phyloP scores from a whole-genome alignment of 2,329 filamentous ascomycete species.

The Ceratocystis cacaofunesta region DNA sequence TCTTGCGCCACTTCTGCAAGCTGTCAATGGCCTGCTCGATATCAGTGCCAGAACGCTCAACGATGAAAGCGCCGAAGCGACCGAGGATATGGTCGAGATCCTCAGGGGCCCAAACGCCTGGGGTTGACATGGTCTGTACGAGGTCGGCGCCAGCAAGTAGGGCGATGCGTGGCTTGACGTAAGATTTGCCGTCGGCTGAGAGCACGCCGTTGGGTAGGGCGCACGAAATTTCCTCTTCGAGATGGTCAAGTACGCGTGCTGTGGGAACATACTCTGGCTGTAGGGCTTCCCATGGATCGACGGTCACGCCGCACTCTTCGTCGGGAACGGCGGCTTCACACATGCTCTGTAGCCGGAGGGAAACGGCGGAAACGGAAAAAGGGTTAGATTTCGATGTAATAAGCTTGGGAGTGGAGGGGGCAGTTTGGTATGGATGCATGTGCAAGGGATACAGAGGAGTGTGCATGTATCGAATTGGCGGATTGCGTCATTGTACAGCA shows the following conservation, averaged over 20 bases:
- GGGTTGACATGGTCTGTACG: slow-evolving; percentile 57
- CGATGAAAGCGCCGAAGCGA: slow-evolving; percentile 67
- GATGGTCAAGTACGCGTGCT: slow-evolving; percentile 78
- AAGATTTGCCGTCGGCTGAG: slow-evolving; percentile 49
- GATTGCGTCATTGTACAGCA: slow-evolving; percentile 11
- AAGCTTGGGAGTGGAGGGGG: background rate
- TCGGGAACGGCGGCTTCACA: slow-evolving; percentile 65
- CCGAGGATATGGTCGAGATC: slow-evolving; percentile 82
- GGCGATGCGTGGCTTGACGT: slow-evolving; percentile 51
- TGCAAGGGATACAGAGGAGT: background rate
- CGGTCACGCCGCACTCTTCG: slow-evolving; percentile 62
- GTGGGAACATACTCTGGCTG: slow-evolving; percentile 78
- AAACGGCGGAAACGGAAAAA: background rate
- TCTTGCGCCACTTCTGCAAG: slow-evolving; percentile 67
- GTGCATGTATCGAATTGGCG: background rate
- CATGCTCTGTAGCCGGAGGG: slow-evolving; percentile 40
- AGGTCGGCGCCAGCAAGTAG: slow-evolving; percentile 68
- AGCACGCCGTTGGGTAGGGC: slow-evolving; percentile 62
- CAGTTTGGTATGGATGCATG: background rate
- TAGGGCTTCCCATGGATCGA: slow-evolving; percentile 74
- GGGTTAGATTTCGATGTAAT: background rate
- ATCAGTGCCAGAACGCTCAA: slow-evolving; percentile 80
- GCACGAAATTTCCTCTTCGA: slow-evolving; percentile 73
- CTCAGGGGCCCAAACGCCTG: slow-evolving; percentile 65
- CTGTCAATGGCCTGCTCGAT: slow-evolving; percentile 76